Evolutionary conservation across 169 alveolate genomes (phyloP), one percentile per base, ranked within the genome.

Genomic region (Besnoitia besnoiti): DNA sequence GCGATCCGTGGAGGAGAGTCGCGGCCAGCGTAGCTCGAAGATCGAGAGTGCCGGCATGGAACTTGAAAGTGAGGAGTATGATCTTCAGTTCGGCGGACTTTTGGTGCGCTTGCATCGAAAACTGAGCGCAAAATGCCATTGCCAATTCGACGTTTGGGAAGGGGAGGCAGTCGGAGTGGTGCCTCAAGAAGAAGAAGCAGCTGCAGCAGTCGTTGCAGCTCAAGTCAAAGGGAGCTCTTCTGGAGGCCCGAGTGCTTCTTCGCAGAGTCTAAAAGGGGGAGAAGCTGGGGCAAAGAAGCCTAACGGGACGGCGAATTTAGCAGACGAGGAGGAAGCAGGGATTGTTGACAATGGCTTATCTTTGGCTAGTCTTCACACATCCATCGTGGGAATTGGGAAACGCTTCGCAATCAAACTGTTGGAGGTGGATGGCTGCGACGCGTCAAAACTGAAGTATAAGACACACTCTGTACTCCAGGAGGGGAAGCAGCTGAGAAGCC

Each of bases 381-480:
- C 55, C 4, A 42, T 89, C 37, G 79, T 89, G 33, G 93, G 93
- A 12, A 39, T 44, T 24, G 77, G 80, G 7, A 24, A 39, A 12
- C 88, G 92, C 19, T 95, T 95, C 39, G 96, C 96, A 7, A 85
- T 95, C 42, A 95, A 95, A 90, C 90, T 94, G 40, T 88, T 95
- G 77, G 95, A 95, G 62, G 73, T 93, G 49, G 91, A 92, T 16
- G 59, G 92, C 62, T 91, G 95, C 44, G 95, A 93, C 35, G 73
- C 82, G 39, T 67, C 88, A 46, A 94, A 90, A 77, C 73, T 94
- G 55, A 95, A 95, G 79, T 95, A 95, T 67, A 95, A 92, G 85
- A 88, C 92, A 46, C 96, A 95, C 82, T 92, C 95, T 59, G 93
- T 95, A 19, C 85, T 93, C 76, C 92, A 94, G 42, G 96, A 95